These are phyloP conservation scores for Sordaria brevicollis DNA, from an alignment of 495 filamentous ascomycete species.

Conservation along the genomic window DNA sequence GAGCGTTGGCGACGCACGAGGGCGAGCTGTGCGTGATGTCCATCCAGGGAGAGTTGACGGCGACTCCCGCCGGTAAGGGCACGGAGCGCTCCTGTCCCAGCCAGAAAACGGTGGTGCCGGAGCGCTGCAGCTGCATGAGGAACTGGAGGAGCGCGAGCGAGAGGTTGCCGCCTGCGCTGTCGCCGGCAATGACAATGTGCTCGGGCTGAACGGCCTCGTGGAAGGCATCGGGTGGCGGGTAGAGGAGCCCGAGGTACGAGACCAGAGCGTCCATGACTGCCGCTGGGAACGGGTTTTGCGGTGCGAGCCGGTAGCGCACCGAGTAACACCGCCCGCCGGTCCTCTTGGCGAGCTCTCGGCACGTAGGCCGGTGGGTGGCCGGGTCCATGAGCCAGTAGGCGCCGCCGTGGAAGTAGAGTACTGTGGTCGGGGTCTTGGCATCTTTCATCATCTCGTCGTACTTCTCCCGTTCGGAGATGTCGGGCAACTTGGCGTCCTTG, in stretches of 20 bases:
- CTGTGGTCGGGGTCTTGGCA: slow-evolving; percentile 50
- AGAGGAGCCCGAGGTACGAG: slow-evolving; percentile 73
- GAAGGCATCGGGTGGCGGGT: slow-evolving; percentile 62
- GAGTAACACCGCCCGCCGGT: slow-evolving; percentile 54
- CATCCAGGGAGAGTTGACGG: slow-evolving; percentile 60
- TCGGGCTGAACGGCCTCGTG: slow-evolving; percentile 59
- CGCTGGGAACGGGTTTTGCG: slow-evolving; percentile 73
- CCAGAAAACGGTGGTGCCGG: slow-evolving; percentile 45
- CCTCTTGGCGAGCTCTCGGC: slow-evolving; percentile 37
- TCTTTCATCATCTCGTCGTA: slow-evolving; percentile 67
- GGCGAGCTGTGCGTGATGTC: slow-evolving; percentile 68
- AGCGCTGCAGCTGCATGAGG: slow-evolving; percentile 58
- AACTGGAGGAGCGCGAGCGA: slow-evolving; percentile 60
- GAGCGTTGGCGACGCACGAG: slow-evolving; percentile 49
- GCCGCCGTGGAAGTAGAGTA: slow-evolving; percentile 86
- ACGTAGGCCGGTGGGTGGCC: slow-evolving; percentile 44
- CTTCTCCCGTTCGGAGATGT: slow-evolving; percentile 56
- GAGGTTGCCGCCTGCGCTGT: slow-evolving; percentile 80
- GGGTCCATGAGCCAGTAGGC: slow-evolving; percentile 79
- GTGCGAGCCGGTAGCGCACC: slow-evolving; percentile 81
- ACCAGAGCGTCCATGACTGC: slow-evolving; percentile 75
- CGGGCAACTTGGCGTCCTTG: slow-evolving; percentile 42
- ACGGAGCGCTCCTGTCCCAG: slow-evolving; percentile 46
- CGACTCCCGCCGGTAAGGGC: slow-evolving; percentile 60
- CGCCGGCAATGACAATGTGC: slow-evolving; percentile 74